These are phyloP conservation scores for Fraxinus excelsior DNA, from an alignment of 257 asterid species.

Conservation along the genomic window DNA sequence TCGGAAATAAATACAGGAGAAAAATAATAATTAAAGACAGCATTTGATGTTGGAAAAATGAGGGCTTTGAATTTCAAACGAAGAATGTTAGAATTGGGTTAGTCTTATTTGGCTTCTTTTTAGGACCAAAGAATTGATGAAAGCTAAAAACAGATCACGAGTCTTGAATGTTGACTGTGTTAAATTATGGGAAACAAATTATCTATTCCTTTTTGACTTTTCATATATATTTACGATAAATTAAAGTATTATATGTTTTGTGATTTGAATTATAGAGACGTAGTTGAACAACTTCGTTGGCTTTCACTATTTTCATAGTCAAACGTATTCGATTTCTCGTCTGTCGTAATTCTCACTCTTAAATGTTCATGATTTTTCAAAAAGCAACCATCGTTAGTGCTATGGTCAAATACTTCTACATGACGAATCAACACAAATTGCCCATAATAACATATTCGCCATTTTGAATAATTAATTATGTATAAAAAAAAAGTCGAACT, in stretches of 20 bases:
- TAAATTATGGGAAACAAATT: not conserved
- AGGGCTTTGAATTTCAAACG: slow-evolving; percentile 28
- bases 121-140: slow-evolving; percentile 25
- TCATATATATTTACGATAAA: not conserved
- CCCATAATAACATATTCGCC: too few species aligned
- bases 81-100: slow-evolving; percentile 5
- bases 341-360: too few species aligned
- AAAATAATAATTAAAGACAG: not conserved
- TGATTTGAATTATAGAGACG: not conserved
- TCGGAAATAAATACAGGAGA: not conserved
- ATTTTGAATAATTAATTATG: too few species aligned
- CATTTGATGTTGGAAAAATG: not conserved
- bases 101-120: slow-evolving; percentile 27
- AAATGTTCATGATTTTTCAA: too few species aligned
- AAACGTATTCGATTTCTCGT: not conserved
- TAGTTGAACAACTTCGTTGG: not conserved
- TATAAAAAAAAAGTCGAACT: too few species aligned
- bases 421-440: not conserved
- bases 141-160: slow-evolving; percentile 12
- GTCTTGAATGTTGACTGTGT: slow-evolving; percentile 28
- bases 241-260: not conserved
- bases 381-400: too few species aligned
- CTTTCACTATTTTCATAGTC: not conserved
- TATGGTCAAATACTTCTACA: not conserved
- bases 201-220: not conserved